Conservation (phyloP, 1,139 yeast genomes). For the Hansenula sp. region DNA sequence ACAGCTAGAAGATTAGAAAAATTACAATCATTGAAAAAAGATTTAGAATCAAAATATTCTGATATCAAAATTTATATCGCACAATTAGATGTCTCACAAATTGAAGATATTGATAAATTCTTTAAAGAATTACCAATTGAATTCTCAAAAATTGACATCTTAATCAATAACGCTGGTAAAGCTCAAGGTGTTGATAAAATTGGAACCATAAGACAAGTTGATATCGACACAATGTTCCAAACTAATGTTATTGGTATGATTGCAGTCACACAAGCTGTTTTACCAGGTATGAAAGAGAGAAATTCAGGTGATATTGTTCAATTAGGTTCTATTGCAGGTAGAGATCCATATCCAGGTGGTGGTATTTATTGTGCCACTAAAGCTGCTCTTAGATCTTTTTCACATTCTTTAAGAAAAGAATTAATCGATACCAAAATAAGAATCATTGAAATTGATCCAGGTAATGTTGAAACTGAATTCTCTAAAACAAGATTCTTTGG, state of each 20-base stretch:
- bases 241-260: constrained; percentile 67
- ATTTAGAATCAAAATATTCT: constrained; percentile 38
- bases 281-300: constrained; percentile 50
- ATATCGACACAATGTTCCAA: constrained; percentile 54
- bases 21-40: constrained; percentile 36
- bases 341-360: constrained; percentile 77
- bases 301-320: constrained; percentile 67
- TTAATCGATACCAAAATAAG: constrained; percentile 60
- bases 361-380: constrained; percentile 79
- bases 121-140: constrained; percentile 39
- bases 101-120: constrained; percentile 41
- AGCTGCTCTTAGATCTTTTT: constrained; percentile 65
- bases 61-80: constrained; percentile 38
- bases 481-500: constrained; percentile 65
- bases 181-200: constrained; percentile 60
- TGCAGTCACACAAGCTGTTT: constrained; percentile 53
- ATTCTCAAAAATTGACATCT: constrained; percentile 45
- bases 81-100: constrained; percentile 45
- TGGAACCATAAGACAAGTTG: constrained; percentile 46
- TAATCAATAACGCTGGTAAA: constrained; percentile 71
- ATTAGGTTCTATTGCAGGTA: constrained; percentile 76
- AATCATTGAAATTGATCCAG: constrained; percentile 75
- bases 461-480: constrained; percentile 78
- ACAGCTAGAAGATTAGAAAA: constrained; percentile 59
- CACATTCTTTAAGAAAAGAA: constrained; percentile 68